These are phyloP conservation scores for Xylaria sp. DNA, from an alignment of 2,329 filamentous ascomycete genomes.

Conservation along the genomic window DNA sequence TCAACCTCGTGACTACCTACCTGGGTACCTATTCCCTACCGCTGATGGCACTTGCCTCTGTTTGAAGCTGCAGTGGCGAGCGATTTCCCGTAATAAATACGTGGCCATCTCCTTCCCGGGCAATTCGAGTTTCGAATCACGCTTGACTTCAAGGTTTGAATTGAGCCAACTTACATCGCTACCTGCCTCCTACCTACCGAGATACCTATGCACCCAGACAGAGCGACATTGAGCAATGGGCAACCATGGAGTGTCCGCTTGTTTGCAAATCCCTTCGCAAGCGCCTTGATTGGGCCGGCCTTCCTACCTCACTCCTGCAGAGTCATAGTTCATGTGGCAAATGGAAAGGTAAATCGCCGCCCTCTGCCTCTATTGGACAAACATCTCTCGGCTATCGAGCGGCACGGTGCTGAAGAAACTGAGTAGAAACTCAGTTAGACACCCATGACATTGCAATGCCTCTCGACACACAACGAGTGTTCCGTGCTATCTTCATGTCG, in stretches of 20 bases:
- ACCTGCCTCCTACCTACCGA: neutral
- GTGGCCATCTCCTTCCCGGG: neutral
- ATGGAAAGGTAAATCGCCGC: slow-evolving; percentile 47
- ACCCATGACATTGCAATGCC: slow-evolving; percentile 60
- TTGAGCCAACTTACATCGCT: neutral
- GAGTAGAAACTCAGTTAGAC: slow-evolving; percentile 56
- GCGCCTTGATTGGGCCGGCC: slow-evolving; percentile 46
- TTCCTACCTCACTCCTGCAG: slow-evolving; percentile 43
- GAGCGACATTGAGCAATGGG: slow-evolving; percentile 4
- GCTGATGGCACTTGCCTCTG: neutral
- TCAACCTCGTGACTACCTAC: neutral
- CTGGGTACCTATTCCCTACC: neutral
- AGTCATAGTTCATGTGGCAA: slow-evolving; percentile 33
- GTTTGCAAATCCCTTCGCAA: slow-evolving; percentile 49
- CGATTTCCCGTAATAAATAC: neutral
- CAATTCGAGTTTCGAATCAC: neutral
- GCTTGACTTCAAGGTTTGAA: neutral
- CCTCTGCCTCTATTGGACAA: neutral
- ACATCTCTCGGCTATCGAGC: neutral
- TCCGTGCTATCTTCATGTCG: slow-evolving; percentile 57
- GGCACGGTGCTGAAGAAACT: slow-evolving; percentile 33
- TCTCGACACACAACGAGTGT: slow-evolving; percentile 43
- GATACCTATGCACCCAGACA: neutral
- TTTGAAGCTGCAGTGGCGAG: neutral
- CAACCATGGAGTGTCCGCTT: slow-evolving; percentile 42